Conservation (phyloP, 129 eudicot genomes). For the Flaveria robusta region DNA sequence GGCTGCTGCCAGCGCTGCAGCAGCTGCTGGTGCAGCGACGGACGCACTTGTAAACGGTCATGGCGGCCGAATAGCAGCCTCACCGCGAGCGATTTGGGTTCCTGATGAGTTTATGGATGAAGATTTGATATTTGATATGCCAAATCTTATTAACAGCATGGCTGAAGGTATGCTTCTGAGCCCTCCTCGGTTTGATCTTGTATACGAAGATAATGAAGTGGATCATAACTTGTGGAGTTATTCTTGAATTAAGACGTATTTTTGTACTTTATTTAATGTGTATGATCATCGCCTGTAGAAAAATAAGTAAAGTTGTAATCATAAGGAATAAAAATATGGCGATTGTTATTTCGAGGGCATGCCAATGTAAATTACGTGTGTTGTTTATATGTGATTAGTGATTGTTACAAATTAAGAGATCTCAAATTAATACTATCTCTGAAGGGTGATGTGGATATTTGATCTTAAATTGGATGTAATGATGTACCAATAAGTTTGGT, state of each 20-base stretch:
- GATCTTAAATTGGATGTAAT: conserved; percentile 8
- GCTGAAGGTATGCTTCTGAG: conserved; percentile 58
- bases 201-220: conserved; percentile 10
- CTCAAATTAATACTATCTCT: background rate
- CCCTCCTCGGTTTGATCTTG: conserved; percentile 41
- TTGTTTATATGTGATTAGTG: background rate
- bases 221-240: conserved; percentile 42
- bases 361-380: background rate
- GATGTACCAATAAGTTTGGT: conserved; percentile 19
- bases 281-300: background rate
- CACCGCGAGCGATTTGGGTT: conserved; percentile 18
- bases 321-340: conserved; percentile 12
- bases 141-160: conserved; percentile 44
- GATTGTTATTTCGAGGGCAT: background rate
- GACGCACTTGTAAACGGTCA: no score
- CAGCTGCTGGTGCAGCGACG: background rate
- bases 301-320: background rate
- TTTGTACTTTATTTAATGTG: background rate
- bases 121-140: conserved; percentile 53
- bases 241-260: conserved; percentile 3
- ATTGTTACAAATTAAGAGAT: background rate
- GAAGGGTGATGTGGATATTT: conserved; percentile 18
- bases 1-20: conserved; percentile 45
- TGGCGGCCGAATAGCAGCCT: background rate
- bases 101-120: conserved; percentile 43